Base-by-base conservation (phyloP, 2,329 filamentous ascomycete species). In the Fusarium tjaetaba region DNA sequence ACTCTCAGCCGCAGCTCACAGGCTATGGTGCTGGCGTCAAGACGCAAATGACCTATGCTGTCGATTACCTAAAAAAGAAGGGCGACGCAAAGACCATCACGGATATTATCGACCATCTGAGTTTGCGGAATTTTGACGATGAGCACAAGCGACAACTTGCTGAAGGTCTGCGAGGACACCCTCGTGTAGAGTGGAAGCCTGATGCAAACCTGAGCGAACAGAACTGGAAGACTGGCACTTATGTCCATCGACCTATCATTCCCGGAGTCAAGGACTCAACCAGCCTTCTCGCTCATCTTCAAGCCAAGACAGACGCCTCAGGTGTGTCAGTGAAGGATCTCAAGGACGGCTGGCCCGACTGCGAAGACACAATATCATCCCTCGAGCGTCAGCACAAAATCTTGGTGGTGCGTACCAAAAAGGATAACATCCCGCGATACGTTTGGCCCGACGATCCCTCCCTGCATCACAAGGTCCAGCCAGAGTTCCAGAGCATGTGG, bases 261-360 rank as follows among this genome's bases (percentile, higher is more conserved):
- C 87, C 88, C 7, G 91, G 93, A 70, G 96, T 99, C 69, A 91
- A 90, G 76, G 92, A 90, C 78, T 90, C 91, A 67, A 91, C 92
- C 43, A 91, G 95, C 77, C 89, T 99, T 61, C 90, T 97, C 61
- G 89, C 89, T 62, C 93, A 94, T 80, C 89, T 99, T 38, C 95
- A 97, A 83, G 87, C 88, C 61, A 95, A 95, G 83, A 90, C 90
- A 59, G 95, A 95, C 67, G 93, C 94, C 4, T 91, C 92, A 73
- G 94, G 94, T 18, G 89, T 98, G 61, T 88, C 88, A 42, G 94
- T 98, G 71, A 95, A 94, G 81, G 95, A 98, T 78, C 88, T 99
- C 70, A 97, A 97, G 83, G 96, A 99, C 81, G 96, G 96, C 72
- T 99, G 96, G 96, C 91, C 92, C 30, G 92, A 92, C 77, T 97